Conservation (phyloP, 768 basidiomycete species). For the Dentipellis sp. region DNA sequence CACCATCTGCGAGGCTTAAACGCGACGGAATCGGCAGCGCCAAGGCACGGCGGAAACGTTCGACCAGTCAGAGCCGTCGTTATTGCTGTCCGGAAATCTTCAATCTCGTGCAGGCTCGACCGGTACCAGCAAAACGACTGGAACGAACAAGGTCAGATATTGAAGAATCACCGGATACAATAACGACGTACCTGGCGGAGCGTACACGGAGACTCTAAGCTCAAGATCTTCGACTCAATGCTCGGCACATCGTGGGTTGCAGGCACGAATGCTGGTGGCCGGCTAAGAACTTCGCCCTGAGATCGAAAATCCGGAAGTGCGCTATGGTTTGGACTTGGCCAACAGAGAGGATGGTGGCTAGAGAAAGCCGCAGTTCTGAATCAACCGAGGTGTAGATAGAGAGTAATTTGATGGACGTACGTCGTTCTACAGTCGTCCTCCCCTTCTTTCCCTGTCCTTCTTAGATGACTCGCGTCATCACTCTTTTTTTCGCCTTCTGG, state of each 20-base stretch:
- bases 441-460: no score
- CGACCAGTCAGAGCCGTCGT: slow-evolving; percentile 9
- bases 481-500: no score
- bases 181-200: slow-evolving; percentile 1
- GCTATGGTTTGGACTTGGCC: not conserved
- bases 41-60: slow-evolving; percentile 13
- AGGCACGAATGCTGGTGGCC: not conserved
- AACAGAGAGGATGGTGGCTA: no score
- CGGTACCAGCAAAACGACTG: slow-evolving; percentile 14
- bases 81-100: slow-evolving; percentile 13
- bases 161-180: no score
- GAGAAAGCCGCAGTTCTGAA: not conserved
- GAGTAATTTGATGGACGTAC: not conserved
- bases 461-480: no score
- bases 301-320: not conserved
- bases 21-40: slow-evolving; percentile 13
- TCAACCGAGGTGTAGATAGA: not conserved
- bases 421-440: not conserved
- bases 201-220: not conserved
- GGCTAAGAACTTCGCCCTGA: not conserved
- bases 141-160: not conserved
- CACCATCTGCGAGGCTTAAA: not conserved
- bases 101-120: slow-evolving; percentile 16
- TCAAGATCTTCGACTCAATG: not conserved
- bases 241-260: slow-evolving; percentile 1